These are phyloP conservation scores for Agaricus subrufescens DNA, from an alignment of 768 basidiomycete genomes.

Conservation along the genomic window DNA sequence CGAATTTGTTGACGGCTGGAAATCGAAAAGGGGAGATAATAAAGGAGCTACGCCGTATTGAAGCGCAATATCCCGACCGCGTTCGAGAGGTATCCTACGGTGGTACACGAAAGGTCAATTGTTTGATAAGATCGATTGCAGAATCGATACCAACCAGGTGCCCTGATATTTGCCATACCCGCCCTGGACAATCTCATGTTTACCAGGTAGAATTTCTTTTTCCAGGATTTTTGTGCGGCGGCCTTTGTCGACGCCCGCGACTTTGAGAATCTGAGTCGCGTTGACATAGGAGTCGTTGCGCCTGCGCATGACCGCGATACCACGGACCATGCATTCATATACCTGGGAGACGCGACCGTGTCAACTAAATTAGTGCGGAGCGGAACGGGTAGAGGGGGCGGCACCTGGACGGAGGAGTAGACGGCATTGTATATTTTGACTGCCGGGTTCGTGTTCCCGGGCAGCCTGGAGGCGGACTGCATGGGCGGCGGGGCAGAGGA, in stretches of 20 bases:
- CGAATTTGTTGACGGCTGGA: conserved; percentile 72
- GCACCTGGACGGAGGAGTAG: conserved; percentile 82
- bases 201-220: conserved; percentile 93
- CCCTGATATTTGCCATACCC: conserved; percentile 99
- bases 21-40: conserved; percentile 89
- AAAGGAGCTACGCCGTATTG: conserved; percentile 90
- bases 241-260: conserved; percentile 97
- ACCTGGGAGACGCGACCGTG: conserved; percentile 57
- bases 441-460: conserved; percentile 42
- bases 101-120: conserved; percentile 4
- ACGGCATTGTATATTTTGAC: conserved; percentile 94
- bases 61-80: conserved; percentile 87
- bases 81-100: conserved; percentile 89
- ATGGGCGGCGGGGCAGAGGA: conserved; percentile 26
- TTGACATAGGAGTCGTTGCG: conserved; percentile 94
- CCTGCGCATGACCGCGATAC: conserved; percentile 97
- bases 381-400: conserved; percentile 7
- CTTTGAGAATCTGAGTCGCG: conserved; percentile 98
- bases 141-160: conserved; percentile 68
- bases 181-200: conserved; percentile 98
- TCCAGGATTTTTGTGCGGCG: conserved; percentile 93
- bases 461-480: conserved; percentile 42
- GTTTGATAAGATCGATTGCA: conserved; percentile 12
- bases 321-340: conserved; percentile 97
- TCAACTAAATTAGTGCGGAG: conserved; percentile 17